Percentiles rank a stretch among this genome's conserved stretches.
Conservation (phyloP, 1,139 yeast species). For the Lodderomyces margitis region DNA sequence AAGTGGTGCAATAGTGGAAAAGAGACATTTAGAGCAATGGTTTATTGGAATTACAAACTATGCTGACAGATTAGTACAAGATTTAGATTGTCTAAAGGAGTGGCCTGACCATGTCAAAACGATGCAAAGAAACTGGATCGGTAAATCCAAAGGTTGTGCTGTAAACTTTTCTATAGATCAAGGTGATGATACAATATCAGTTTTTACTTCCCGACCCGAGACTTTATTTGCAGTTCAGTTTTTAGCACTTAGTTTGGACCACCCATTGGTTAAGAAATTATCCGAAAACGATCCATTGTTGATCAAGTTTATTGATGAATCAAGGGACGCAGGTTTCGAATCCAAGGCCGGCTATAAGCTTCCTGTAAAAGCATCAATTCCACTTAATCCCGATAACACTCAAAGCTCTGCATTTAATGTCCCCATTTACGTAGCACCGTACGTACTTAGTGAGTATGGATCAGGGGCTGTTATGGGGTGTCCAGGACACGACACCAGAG, state of each 20-base stretch:
- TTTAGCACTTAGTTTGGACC: slow-evolving; percentile 72
- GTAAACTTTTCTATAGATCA: slow-evolving; percentile 41
- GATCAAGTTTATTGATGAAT: slow-evolving; percentile 40
- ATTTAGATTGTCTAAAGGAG: slow-evolving; percentile 53
- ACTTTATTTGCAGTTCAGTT: slow-evolving; percentile 82
- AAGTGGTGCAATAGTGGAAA: slow-evolving; percentile 92
- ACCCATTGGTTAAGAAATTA: slow-evolving; percentile 51
- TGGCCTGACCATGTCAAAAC: slow-evolving; percentile 91
- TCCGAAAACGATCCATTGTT: slow-evolving; percentile 41
- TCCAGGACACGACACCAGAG: slow-evolving; percentile 90
- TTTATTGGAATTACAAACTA: slow-evolving; percentile 83
- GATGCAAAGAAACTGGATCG: slow-evolving; percentile 96
- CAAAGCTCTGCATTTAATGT: slow-evolving; percentile 25
- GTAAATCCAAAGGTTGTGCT: slow-evolving; percentile 79
- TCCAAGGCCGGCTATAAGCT: slow-evolving; percentile 67
- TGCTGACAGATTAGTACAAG: slow-evolving; percentile 64
- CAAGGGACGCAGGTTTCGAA: slow-evolving; percentile 38
- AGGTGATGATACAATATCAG: slow-evolving; percentile 32
- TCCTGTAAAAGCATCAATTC: slow-evolving; percentile 54
- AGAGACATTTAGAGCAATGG: slow-evolving; percentile 82
- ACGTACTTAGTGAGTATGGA: slow-evolving; percentile 80
- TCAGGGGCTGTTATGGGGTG: slow-evolving; percentile 97
- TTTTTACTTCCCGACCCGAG: slow-evolving; percentile 88
- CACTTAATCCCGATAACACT: slow-evolving; percentile 43
- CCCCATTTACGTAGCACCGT: slow-evolving; percentile 89